Percentiles rank a stretch among this genome's conserved stretches.
Evolutionary conservation across 345 rosid species (phyloP).

Genomic region (Gossypium sturtianum): DNA sequence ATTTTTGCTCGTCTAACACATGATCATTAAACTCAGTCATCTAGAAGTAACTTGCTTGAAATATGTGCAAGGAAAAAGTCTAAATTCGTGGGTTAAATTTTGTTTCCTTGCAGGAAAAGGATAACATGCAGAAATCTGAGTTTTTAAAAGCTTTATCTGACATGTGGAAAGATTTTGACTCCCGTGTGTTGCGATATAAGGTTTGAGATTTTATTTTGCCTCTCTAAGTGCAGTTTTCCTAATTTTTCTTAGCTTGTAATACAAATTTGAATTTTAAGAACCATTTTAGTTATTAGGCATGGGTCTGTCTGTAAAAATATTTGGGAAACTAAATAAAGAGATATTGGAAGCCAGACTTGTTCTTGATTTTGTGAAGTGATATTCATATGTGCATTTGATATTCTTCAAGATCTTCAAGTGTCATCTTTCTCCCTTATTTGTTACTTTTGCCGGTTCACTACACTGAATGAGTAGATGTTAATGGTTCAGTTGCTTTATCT

Average conservation of each 20-base stretch:
- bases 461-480: not conserved
- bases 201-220: slow-evolving; percentile 36
- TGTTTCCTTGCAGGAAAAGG: slow-evolving; percentile 63
- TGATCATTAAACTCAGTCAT: slow-evolving; percentile 1
- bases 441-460: not conserved
- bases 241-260: no score
- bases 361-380: not conserved
- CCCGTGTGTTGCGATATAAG: slow-evolving; percentile 95
- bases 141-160: slow-evolving; percentile 93
- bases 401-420: not conserved
- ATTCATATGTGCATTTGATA: not conserved
- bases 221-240: not conserved
- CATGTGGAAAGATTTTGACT: slow-evolving; percentile 99
- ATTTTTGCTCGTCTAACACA: slow-evolving; percentile 11
- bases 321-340: not conserved
- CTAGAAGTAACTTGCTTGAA: slow-evolving; percentile 10
- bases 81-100: slow-evolving; percentile 6
- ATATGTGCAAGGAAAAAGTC: not conserved
- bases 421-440: not conserved
- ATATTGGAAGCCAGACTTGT: not conserved
- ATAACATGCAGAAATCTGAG: slow-evolving; percentile 97
- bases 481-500: not conserved
- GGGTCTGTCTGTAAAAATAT: not conserved
- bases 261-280: no score
- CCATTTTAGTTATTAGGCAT: not conserved